Percentiles rank a stretch among this genome's conserved stretches.
These are phyloP conservation scores for Dentipellis fragilis DNA, from an alignment of 768 basidiomycete genomes.

Conservation along the genomic window DNA sequence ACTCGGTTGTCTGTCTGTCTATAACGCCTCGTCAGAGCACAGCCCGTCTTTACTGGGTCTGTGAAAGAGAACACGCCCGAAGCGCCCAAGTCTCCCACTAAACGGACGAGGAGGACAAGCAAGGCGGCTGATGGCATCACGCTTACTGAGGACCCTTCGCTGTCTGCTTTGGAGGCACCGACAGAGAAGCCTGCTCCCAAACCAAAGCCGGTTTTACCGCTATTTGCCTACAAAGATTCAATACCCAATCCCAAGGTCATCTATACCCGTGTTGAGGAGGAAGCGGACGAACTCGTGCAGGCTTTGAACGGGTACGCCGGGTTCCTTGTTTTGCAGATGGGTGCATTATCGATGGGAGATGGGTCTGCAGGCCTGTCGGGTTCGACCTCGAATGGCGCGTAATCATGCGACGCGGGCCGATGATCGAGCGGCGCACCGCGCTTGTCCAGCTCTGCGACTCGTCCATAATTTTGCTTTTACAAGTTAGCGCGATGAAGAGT, in stretches of 20 bases:
- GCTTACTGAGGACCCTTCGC: too few species aligned
- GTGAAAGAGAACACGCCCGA: too few species aligned
- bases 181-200: neutral
- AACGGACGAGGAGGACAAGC: too few species aligned
- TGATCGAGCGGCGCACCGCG: slow-evolving; percentile 27
- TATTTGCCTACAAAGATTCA: slow-evolving; percentile 31
- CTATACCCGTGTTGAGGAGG: slow-evolving; percentile 30
- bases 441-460: slow-evolving; percentile 37
- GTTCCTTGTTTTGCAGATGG: neutral
- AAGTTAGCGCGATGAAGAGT: slow-evolving; percentile 40
- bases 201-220: slow-evolving; percentile 12
- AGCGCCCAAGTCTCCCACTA: too few species aligned
- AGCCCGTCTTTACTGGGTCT: neutral
- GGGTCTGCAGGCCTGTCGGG: slow-evolving; percentile 31
- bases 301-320: slow-evolving; percentile 26
- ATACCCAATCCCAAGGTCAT: slow-evolving; percentile 23
- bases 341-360: neutral
- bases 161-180: too few species aligned
- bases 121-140: neutral
- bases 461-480: slow-evolving; percentile 34
- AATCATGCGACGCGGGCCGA: slow-evolving; percentile 16
- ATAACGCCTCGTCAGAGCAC: neutral
- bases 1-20: neutral
- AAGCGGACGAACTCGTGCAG: slow-evolving; percentile 31
- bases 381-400: slow-evolving; percentile 45